A percentile compares a stretch with the other conserved stretches of the same genome.
These are phyloP conservation scores for Pseudogymnoascus sp. DNA, from an alignment of 2,329 filamentous ascomycete genomes.

Conservation along the genomic window DNA sequence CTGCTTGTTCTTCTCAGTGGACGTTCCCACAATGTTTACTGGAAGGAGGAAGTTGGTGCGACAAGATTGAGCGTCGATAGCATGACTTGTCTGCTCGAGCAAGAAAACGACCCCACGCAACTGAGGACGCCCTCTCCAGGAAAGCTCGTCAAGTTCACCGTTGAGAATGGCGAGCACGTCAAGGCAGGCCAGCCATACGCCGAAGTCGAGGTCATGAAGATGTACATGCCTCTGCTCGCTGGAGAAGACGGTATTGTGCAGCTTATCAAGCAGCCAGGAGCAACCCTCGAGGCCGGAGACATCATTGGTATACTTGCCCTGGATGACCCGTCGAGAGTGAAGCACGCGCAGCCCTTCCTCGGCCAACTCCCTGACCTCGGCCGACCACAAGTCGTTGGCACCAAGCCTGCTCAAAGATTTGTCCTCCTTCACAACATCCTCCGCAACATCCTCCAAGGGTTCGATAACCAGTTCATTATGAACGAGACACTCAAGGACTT, in stretches of 20 bases:
- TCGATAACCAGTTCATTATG: conserved; percentile 98
- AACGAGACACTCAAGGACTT: conserved; percentile 74
- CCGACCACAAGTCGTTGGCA: conserved; percentile 76
- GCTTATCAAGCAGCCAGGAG: conserved; percentile 97
- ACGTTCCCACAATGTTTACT: conserved; percentile 96
- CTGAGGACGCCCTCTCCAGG: conserved; percentile 89
- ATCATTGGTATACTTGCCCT: conserved; percentile 95
- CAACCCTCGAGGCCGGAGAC: conserved; percentile 94
- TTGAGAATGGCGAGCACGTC: conserved; percentile 91
- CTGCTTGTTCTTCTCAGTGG: conserved; percentile 84
- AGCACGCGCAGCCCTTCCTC: conserved; percentile 90
- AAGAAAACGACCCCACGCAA: conserved; percentile 98
- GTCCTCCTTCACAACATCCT: conserved; percentile 67
- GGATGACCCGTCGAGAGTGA: conserved; percentile 91
- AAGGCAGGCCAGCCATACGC: conserved; percentile 87
- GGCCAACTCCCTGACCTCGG: conserved; percentile 84
- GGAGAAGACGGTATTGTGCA: conserved; percentile 94
- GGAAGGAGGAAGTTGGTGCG: conserved; percentile 97
- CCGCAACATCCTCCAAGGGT: conserved; percentile 81
- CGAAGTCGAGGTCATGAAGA: conserved; percentile 99
- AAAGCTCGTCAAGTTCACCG: conserved; percentile 95
- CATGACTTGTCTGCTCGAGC: conserved; percentile 95
- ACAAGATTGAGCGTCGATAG: conserved; percentile 93
- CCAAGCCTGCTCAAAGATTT: conserved; percentile 86
- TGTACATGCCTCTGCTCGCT: conserved; percentile 98